A percentile compares a stretch with the other conserved stretches of the same genome.
Conservation (phyloP, 192 early-diverging fungal genomes). For the Coemansia sp. region DNA sequence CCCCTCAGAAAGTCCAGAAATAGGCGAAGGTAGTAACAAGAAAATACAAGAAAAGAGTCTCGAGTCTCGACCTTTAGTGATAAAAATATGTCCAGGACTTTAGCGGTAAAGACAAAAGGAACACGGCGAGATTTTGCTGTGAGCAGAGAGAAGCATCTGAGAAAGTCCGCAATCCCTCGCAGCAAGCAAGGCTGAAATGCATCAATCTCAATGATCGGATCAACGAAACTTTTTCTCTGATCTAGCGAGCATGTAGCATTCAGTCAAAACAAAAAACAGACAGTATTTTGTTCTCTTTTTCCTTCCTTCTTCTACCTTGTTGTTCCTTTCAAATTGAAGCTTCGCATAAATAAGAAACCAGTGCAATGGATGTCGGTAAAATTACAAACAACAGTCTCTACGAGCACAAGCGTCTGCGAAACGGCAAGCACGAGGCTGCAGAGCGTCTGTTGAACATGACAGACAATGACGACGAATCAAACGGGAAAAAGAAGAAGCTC, state of each 20-base stretch:
- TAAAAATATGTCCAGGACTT: no score
- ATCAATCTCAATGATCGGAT: no score
- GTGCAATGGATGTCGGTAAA: slow-evolving; percentile 27
- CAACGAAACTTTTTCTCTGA: no score
- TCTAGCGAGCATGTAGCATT: not conserved
- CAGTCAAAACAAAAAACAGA: not conserved
- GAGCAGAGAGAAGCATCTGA: no score
- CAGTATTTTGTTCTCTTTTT: not conserved
- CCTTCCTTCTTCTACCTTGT: not conserved
- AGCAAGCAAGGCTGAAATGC: no score
- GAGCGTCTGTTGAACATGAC: slow-evolving; percentile 26
- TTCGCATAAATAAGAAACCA: not conserved
- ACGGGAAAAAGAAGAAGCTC: slow-evolving; percentile 16
- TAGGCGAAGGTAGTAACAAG: not conserved
- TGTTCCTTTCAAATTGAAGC: no score
- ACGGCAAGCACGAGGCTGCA: slow-evolving; percentile 14
- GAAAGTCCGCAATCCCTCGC: no score
- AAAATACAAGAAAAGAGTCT: not conserved
- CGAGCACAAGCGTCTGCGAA: slow-evolving; percentile 24
- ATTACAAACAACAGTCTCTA: slow-evolving; percentile 3
- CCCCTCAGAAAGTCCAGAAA: not conserved
- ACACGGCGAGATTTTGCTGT: no score
- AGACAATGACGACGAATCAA: not conserved
- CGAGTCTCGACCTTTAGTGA: not conserved
- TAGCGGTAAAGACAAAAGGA: not conserved